These are phyloP conservation scores for Gomphus bonarii DNA, from an alignment of 1,284 basidiomycete genomes.

Conservation along the genomic window DNA sequence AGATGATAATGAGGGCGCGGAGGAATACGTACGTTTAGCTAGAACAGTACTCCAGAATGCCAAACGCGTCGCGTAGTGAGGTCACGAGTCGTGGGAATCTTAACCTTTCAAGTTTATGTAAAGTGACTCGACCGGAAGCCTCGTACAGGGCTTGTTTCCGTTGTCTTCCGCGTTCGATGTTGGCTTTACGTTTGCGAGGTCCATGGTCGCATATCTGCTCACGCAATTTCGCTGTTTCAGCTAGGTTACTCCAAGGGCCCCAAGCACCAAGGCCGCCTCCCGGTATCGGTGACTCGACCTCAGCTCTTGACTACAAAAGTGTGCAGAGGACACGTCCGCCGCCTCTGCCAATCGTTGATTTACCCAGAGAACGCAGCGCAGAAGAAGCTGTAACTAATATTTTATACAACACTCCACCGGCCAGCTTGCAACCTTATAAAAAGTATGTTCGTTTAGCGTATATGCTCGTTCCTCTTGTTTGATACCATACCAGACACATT, in stretches of 20 bases:
- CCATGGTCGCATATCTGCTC: neutral
- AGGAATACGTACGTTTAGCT: conserved; percentile 56
- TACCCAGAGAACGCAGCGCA: conserved; percentile 67
- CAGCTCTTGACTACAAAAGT: conserved; percentile 90
- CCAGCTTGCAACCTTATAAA: conserved; percentile 89
- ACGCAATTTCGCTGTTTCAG: conserved; percentile 1
- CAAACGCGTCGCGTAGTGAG: conserved; percentile 1
- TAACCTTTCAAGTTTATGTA: neutral
- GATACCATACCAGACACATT: conserved; percentile 58
- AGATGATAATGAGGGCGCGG: conserved; percentile 33
- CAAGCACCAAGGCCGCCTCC: conserved; percentile 43
- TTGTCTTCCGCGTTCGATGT: neutral
- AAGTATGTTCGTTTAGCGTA: conserved; percentile 43
- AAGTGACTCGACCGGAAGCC: neutral
- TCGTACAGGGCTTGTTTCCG: neutral
- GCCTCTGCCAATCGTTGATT: conserved; percentile 67
- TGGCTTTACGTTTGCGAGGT: conserved; percentile 1
- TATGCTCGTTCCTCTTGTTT: conserved; percentile 13
- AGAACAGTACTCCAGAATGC: conserved; percentile 41
- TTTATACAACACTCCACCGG: conserved; percentile 91
- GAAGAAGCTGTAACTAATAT: conserved; percentile 96
- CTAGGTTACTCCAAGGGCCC: conserved; percentile 16
- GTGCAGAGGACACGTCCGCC: conserved; percentile 56
- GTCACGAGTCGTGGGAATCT: neutral
- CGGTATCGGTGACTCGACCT: conserved; percentile 82